Conservation (phyloP, 139 green algal species). For the Mychonastes homosphaera region DNA sequence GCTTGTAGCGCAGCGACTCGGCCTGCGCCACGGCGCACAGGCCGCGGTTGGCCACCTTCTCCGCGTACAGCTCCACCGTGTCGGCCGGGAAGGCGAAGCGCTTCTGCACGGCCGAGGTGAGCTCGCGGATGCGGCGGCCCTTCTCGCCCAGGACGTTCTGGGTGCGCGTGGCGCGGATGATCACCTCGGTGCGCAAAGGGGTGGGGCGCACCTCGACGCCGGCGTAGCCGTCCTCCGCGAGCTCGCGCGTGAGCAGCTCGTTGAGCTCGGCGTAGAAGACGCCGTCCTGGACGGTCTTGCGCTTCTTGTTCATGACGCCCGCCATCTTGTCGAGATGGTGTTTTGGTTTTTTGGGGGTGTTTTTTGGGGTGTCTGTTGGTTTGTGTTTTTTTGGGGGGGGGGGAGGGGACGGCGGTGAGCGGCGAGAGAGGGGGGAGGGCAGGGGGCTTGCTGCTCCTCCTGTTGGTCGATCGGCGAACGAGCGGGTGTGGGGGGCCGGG, state of each 20-base stretch:
- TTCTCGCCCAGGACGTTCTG: slow-evolving; percentile 99
- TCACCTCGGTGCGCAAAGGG: slow-evolving; percentile 97
- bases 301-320: slow-evolving; percentile 38
- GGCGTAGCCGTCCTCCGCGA: slow-evolving; percentile 95
- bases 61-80: slow-evolving; percentile 96
- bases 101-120: slow-evolving; percentile 98
- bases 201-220: slow-evolving; percentile 97
- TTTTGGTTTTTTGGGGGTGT: neutral
- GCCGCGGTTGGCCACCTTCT: slow-evolving; percentile 96
- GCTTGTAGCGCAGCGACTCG: slow-evolving; percentile 99
- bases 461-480: neutral
- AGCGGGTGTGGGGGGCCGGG: neutral
- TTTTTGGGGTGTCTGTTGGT: neutral
- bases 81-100: slow-evolving; percentile 94
- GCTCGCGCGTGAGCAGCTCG: slow-evolving; percentile 92
- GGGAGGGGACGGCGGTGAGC: neutral
- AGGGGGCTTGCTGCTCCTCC: neutral
- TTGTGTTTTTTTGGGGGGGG: neutral
- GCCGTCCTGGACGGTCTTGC: slow-evolving; percentile 89
- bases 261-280: slow-evolving; percentile 99
- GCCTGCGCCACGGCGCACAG: slow-evolving; percentile 97
- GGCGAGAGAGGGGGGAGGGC: neutral
- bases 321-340: slow-evolving; percentile 16
- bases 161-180: slow-evolving; percentile 96
- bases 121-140: slow-evolving; percentile 94